Percentiles rank a stretch among this genome's conserved stretches.
Evolutionary conservation across 169 alveolate species (phyloP).

Genomic region (Cryptosporidium sp.): DNA sequence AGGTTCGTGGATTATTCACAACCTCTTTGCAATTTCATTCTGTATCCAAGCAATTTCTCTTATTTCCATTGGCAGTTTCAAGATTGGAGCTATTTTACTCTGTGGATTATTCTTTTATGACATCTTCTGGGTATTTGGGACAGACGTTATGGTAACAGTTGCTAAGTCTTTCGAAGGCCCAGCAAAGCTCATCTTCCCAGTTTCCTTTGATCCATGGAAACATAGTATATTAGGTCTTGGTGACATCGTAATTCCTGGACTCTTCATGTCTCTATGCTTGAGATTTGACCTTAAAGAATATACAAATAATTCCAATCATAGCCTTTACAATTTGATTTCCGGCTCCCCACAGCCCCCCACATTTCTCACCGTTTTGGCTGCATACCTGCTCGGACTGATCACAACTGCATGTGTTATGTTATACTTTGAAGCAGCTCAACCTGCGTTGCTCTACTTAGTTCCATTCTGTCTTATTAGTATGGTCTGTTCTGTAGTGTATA

Average conservation of each 20-base stretch:
- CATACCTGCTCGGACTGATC: conserved; percentile 89
- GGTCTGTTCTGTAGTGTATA: conserved; percentile 78
- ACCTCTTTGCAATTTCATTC: conserved; percentile 90
- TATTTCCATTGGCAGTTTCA: conserved; percentile 88
- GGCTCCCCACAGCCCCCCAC: conserved; percentile 65
- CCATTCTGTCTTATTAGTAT: conserved; percentile 87
- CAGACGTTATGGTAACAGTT: conserved; percentile 95
- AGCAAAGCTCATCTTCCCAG: conserved; percentile 91
- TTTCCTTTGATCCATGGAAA: conserved; percentile 80
- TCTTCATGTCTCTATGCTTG: conserved; percentile 90
- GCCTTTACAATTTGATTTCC: conserved; percentile 49
- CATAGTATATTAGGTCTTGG: conserved; percentile 93
- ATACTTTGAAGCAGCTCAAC: conserved; percentile 88
- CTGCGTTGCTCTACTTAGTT: conserved; percentile 94
- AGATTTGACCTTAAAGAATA: conserved; percentile 86
- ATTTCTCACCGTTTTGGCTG: conserved; percentile 83
- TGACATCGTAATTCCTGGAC: conserved; percentile 95
- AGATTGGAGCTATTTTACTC: conserved; percentile 88
- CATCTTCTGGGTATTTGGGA: conserved; percentile 94
- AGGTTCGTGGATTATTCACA: conserved; percentile 88
- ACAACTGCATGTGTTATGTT: conserved; percentile 90
- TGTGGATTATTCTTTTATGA: conserved; percentile 92
- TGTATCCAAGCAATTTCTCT: conserved; percentile 88
- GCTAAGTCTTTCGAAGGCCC: conserved; percentile 94
- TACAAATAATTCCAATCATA: conserved; percentile 74